phyloP scores from a whole-genome alignment of 805 yeast genomes.

The Yamadazyma takamatsuzukensis region DNA sequence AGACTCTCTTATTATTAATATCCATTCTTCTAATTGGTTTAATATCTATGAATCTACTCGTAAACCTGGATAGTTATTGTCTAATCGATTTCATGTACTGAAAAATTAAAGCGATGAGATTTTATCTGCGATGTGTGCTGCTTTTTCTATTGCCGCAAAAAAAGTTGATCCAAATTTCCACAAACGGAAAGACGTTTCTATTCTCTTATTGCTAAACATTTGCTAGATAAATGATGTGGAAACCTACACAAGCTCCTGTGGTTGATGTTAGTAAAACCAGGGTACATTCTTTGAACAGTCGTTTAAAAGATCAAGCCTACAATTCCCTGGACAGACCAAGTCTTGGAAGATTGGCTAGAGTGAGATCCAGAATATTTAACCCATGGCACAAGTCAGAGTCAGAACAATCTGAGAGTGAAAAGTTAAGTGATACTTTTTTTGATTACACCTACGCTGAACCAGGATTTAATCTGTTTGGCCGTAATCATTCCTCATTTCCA shows the following conservation, averaged over 20 bases:
- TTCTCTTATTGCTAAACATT: constrained; percentile 1
- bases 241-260: no score
- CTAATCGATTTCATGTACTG: no score
- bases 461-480: no score
- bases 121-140: no score
- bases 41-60: not conserved
- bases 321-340: not conserved
- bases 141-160: no score
- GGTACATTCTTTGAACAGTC: constrained; percentile 12
- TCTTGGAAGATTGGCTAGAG: constrained; percentile 1
- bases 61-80: no score
- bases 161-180: constrained; percentile 1
- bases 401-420: not conserved
- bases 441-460: no score
- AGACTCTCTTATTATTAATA: constrained; percentile 9
- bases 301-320: constrained; percentile 9
- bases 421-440: not conserved
- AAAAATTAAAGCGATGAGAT: no score
- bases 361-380: constrained; percentile 5
- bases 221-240: constrained; percentile 4
- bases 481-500: no score
- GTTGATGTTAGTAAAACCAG: no score
- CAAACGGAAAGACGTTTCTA: not conserved
- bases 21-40: not conserved
- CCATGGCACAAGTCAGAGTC: constrained; percentile 1